Base-by-base conservation (phyloP, 1,139 yeast genomes). In the Pichia sp. region DNA sequence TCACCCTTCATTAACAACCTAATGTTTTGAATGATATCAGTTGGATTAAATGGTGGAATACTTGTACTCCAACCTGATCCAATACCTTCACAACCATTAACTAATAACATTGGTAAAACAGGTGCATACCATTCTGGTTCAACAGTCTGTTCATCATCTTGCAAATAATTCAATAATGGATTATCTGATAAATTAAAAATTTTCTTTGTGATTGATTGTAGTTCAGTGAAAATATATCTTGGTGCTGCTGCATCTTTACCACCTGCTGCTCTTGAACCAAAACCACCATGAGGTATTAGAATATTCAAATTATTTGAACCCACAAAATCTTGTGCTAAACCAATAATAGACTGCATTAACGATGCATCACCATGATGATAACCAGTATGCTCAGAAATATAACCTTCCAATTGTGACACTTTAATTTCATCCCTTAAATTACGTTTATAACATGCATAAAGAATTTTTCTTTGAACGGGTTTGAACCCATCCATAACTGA, bases 191-290 rank as follows among this genome's bases (percentile, higher is more conserved):
- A 82, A 61, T 87, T 84, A 69, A 91, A 90, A 9, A 91, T 78
- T 50, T 75, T 81, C 58, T 86, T 75, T 0, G 99, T 87, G 45
- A 95, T 75, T 33, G 84, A 81, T 56, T 80, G 82, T 60, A 93
- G 72, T 63, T 88, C 93, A 0, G 99, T 95, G 67, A 81, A 88
- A 69, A 95, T 91, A 74, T 95, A 95, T 80, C 99, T 91, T 55
- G 97, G 86, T 45, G 98, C 97, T n/a, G 98, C 88, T 29, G 90
- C 95, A 74, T 95, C 99, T 67, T 95, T 95, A 73, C 99, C 99
- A 70, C 99, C 99, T 38, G 90, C 79, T 44, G 95, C 93, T 71
- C 99, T 82, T 2, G 97, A 85, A 77, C 99, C 99, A 67, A 95
- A 95, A 31, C 91, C 86, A 75, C 99, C 99, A 67, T 85, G 87